phyloP scores from a whole-genome alignment of 768 basidiomycete species.

The Mycena chlorophos region DNA sequence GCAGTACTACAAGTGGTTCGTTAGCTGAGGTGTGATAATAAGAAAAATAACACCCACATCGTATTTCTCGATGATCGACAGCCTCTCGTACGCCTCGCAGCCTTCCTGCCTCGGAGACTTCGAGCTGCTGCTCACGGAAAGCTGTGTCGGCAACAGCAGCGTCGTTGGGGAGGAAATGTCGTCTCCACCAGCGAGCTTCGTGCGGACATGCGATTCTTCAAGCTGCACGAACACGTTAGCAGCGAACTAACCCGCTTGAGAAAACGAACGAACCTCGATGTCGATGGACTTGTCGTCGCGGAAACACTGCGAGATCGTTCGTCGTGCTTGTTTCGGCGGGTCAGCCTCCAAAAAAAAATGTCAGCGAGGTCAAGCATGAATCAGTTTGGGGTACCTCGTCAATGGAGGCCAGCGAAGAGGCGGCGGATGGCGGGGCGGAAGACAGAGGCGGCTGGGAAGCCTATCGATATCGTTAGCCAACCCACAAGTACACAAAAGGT shows the following conservation, averaged over 20 bases:
- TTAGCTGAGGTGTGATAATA: neutral
- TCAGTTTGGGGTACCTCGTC: neutral
- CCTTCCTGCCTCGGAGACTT: conserved; percentile 31
- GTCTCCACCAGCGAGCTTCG: conserved; percentile 2
- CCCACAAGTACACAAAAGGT: neutral
- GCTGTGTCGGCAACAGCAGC: conserved; percentile 4
- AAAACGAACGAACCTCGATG: neutral
- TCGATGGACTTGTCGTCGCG: conserved; percentile 4
- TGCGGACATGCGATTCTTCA: neutral
- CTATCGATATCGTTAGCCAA: no score
- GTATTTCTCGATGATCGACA: conserved; percentile 49
- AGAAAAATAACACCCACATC: conserved; percentile 40
- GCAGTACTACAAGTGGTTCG: conserved; percentile 54
- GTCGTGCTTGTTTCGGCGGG: neutral
- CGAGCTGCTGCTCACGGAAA: conserved; percentile 9
- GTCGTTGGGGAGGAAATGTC: conserved; percentile 23
- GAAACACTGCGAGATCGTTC: neutral
- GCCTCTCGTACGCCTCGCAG: conserved; percentile 44
- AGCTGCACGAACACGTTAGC: neutral
- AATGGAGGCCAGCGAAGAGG: neutral
- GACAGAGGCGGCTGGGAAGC: neutral
- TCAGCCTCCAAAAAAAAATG: neutral
- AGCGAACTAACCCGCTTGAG: neutral
- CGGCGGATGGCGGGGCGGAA: neutral
- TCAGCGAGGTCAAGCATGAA: neutral